A percentile compares a stretch with the other conserved stretches of the same genome.
These are phyloP conservation scores for Apostasia shenzhenica DNA, from an alignment of 106 monocot genomes.

Conservation along the genomic window DNA sequence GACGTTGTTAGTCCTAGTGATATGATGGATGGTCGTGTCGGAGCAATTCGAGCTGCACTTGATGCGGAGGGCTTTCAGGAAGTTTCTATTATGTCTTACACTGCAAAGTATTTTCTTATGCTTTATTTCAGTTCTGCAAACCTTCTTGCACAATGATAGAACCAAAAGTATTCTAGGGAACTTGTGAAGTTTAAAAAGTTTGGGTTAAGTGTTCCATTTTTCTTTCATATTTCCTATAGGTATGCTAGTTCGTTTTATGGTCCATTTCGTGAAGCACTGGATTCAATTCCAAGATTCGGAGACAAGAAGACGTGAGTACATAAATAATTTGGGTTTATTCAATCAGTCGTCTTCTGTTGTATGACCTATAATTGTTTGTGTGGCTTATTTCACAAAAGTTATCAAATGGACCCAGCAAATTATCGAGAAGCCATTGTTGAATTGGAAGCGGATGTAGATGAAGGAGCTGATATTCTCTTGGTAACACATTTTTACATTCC, in stretches of 20 bases:
- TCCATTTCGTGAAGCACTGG: constrained; percentile 97
- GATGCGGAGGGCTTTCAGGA: constrained; percentile 90
- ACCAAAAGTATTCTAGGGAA: not conserved
- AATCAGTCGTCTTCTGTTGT: not conserved
- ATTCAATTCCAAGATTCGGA: constrained; percentile 97
- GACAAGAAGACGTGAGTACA: constrained; percentile 93
- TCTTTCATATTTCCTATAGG: constrained; percentile 24
- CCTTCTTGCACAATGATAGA: not conserved
- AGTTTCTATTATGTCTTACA: constrained; percentile 98
- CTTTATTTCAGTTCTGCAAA: not conserved
- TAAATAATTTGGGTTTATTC: not conserved
- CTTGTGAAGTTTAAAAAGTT: not conserved
- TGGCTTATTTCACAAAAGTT: constrained; percentile 36
- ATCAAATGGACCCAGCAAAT: constrained; percentile 99
- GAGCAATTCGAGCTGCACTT: constrained; percentile 71
- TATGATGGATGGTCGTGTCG: constrained; percentile 99
- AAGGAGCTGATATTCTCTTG: constrained; percentile 94
- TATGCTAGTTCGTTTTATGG: constrained; percentile 99
- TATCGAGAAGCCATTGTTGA: constrained; percentile 92
- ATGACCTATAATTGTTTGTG: constrained; percentile 1
- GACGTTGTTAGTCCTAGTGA: constrained; percentile 99
- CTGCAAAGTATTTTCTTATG: constrained; percentile 65
- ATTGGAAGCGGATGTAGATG: constrained; percentile 62
- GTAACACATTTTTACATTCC: constrained; percentile 21
- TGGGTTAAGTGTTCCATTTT: not conserved